These are phyloP conservation scores for Vanderwaltozyma tropicalis DNA, from an alignment of 805 yeast genomes.

Conservation along the genomic window DNA sequence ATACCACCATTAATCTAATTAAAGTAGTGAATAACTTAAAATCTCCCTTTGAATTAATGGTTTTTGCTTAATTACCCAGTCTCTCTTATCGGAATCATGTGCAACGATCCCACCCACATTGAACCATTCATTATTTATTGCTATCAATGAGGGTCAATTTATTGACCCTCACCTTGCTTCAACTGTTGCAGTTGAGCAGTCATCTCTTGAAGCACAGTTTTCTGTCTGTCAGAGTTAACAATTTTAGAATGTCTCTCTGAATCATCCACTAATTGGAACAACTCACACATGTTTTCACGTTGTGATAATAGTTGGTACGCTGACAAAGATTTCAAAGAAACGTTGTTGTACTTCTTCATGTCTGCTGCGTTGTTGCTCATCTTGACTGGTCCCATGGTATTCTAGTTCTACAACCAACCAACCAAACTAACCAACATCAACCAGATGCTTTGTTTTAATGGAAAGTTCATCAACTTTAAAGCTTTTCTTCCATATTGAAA, in stretches of 20 bases:
- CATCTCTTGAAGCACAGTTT: conserved; percentile 8
- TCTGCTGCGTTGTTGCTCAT: background rate
- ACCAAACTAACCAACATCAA: too few species aligned
- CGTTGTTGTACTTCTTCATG: conserved; percentile 8
- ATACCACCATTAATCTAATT: too few species aligned
- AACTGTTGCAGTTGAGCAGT: conserved; percentile 3
- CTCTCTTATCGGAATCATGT: too few species aligned
- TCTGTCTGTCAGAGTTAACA: conserved; percentile 11
- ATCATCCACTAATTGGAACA: conserved; percentile 22
- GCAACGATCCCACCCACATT: too few species aligned
- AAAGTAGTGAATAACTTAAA: too few species aligned
- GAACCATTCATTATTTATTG: background rate
- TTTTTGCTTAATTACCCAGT: too few species aligned
- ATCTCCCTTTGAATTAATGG: too few species aligned
- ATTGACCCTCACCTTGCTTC: background rate
- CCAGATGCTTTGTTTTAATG: too few species aligned
- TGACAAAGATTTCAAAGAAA: conserved; percentile 23
- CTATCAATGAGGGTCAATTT: background rate
- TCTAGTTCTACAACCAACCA: too few species aligned
- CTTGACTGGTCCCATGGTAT: too few species aligned
- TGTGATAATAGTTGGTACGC: conserved; percentile 22
- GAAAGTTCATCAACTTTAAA: too few species aligned
- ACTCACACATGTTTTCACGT: conserved; percentile 23
- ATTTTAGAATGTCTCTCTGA: conserved; percentile 10
- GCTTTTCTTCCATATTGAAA: too few species aligned